Evolutionary conservation across 1,284 basidiomycete genomes (phyloP).

Genomic region (Puccinia polysora): DNA sequence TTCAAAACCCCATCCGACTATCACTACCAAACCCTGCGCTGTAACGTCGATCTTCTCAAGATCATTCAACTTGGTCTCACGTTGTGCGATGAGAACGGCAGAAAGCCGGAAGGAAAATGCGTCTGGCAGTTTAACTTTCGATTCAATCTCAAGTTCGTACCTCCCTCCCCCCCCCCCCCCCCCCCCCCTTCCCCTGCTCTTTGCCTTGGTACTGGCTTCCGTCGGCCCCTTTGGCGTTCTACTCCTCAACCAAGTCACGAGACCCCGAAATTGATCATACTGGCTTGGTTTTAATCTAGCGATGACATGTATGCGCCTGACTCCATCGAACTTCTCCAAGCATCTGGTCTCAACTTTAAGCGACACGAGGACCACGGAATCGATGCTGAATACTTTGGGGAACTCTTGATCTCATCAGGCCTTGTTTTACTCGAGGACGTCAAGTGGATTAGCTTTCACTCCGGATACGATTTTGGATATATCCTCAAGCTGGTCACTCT

Average conservation of each 20-base stretch:
- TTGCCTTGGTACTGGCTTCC: neutral
- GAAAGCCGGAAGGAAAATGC: conserved; percentile 73
- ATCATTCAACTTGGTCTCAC: conserved; percentile 97
- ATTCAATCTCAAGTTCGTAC: conserved; percentile 76
- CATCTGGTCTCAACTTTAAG: conserved; percentile 92
- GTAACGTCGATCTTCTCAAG: conserved; percentile 92
- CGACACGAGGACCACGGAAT: conserved; percentile 90
- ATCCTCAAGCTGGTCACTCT: conserved; percentile 91
- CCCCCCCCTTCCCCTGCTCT: neutral
- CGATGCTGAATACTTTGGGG: conserved; percentile 88
- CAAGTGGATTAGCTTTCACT: conserved; percentile 98
- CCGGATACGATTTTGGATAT: conserved; percentile 99
- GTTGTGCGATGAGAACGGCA: conserved; percentile 85
- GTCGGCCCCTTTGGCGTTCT: too few species aligned
- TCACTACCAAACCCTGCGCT: conserved; percentile 96
- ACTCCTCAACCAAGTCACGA: neutral
- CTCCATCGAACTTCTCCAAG: conserved; percentile 86
- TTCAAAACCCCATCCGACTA: conserved; percentile 98
- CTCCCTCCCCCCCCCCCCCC: neutral
- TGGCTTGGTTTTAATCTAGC: conserved; percentile 58
- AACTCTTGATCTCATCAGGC: conserved; percentile 91
- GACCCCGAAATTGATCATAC: neutral
- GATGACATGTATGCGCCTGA: conserved; percentile 99
- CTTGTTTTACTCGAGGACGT: conserved; percentile 83
- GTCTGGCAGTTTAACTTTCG: conserved; percentile 99